These are phyloP conservation scores for Glomus cerebriforme DNA, from an alignment of 192 early-diverging fungal genomes.

Conservation along the genomic window DNA sequence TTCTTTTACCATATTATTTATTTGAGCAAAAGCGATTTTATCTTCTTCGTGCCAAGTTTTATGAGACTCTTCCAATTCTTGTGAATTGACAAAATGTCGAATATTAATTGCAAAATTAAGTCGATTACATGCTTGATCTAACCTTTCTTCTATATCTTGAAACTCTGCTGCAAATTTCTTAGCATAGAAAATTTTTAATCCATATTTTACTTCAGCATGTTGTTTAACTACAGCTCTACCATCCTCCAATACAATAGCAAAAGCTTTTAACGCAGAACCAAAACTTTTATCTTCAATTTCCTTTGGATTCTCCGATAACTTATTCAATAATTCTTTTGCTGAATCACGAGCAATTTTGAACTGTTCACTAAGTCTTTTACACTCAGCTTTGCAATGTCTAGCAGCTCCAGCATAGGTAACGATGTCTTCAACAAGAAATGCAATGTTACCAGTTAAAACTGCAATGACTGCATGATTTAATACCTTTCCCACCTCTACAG, in stretches of 20 bases:
- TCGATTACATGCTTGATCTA: conserved; percentile 25
- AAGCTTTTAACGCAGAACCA: conserved; percentile 21
- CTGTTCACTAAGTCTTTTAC: conserved; percentile 30
- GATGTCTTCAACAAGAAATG: conserved; percentile 26
- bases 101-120: conserved; percentile 26
- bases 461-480: conserved; percentile 27
- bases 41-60: conserved; percentile 25
- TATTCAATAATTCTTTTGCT: conserved; percentile 19
- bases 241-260: conserved; percentile 32
- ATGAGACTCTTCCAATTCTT: conserved; percentile 16
- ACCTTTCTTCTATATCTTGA: conserved; percentile 25
- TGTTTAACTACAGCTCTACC: conserved; percentile 27
- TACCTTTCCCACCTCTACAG: conserved; percentile 24
- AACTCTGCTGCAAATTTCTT: conserved; percentile 31
- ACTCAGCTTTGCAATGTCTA: conserved; percentile 33
- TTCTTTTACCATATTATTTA: conserved; percentile 30
- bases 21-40: conserved; percentile 15
- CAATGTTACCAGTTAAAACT: conserved; percentile 29
- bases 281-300: conserved; percentile 34
- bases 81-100: conserved; percentile 25
- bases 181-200: conserved; percentile 30
- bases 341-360: conserved; percentile 26
- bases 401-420: conserved; percentile 21
- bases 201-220: conserved; percentile 31
- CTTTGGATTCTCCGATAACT: conserved; percentile 23